A percentile compares a stretch with the other conserved stretches of the same genome.
phyloP scores from a whole-genome alignment of 495 filamentous ascomycete genomes.

The Aspergillus kassunensis region DNA sequence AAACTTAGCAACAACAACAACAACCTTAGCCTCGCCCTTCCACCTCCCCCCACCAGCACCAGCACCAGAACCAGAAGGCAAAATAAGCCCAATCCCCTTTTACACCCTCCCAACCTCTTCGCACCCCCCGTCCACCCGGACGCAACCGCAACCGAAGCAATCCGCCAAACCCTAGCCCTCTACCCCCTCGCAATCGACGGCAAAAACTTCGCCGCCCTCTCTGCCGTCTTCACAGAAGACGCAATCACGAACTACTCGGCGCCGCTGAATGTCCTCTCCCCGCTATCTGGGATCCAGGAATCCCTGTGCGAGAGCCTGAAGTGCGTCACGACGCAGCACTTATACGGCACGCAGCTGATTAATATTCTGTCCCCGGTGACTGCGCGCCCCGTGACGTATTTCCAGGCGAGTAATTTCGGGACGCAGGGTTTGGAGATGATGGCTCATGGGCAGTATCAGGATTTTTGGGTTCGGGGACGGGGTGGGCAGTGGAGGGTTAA shows the following conservation, averaged over 20 bases:
- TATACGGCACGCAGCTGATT: not conserved
- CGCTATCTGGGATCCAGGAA: not conserved
- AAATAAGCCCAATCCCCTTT: not conserved
- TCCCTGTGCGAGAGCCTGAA: not conserved
- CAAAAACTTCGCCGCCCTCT: constrained; percentile 29
- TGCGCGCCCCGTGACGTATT: not conserved
- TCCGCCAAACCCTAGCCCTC: constrained; percentile 28
- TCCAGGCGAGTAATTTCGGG: not conserved
- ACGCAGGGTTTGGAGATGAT: constrained; percentile 19
- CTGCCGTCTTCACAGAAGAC: constrained; percentile 26
- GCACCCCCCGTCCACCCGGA: not conserved
- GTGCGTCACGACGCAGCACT: constrained; percentile 4
- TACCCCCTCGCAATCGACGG: constrained; percentile 34
- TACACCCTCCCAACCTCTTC: not conserved
- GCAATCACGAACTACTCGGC: constrained; percentile 32
- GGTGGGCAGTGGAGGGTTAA: constrained; percentile 20
- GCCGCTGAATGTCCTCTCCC: constrained; percentile 8
- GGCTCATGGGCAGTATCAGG: constrained; percentile 32
- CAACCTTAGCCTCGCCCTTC: too few relatives aligned
- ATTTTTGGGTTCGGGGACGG: constrained; percentile 20
- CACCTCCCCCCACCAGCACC: too few relatives aligned
- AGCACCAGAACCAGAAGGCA: too few relatives aligned
- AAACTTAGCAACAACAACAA: too few relatives aligned
- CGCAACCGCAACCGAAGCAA: constrained; percentile 14
- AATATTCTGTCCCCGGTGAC: not conserved